Evolutionary conservation across 2,329 filamentous ascomycete genomes (phyloP), one percentile per base, ranked within the genome.

Genomic region (Pseudogymnoascus destructans): DNA sequence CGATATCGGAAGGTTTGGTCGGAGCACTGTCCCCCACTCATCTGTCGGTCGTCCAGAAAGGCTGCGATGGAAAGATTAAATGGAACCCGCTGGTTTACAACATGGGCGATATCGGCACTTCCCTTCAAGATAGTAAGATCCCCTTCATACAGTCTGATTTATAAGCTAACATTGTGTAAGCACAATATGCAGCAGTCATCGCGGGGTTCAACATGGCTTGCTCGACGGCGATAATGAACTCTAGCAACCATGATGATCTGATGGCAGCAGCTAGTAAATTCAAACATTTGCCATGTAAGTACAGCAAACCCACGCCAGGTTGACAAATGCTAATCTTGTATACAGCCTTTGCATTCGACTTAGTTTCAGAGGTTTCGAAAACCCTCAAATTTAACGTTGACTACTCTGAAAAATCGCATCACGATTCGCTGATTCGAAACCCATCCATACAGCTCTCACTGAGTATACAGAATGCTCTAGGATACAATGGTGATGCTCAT

Each of bases 381-480:
- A 81, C 87, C 59, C 74, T 91, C 57, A 85, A 84, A 62, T 77
- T 88, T 27, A 82, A 84, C 55, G 81, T 91, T 54, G 92, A 97
- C 71, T 95, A 91, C 67, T 86, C 89, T 0, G 80, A 87, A 55
- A 88, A 95, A 61, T 74, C 81, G 1, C 79, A 81, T 46, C 81
- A 86, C 64, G 84, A 92, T 67, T 77, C 84, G 60, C 74, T 95
- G 32, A 79, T 93, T 62, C 77, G 84, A 60, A 91, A 93, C 65
- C 75, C 77, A 2, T 77, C 83, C 33, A 78, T 96, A 49, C 86
- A 89, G 61, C 78, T 87, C 59, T 88, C 84, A 59, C 75, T 96
- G 10, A 87, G 88, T 66, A 81, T 93, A 25, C 83, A 95, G 67
- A 85, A 87, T 59, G 84, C 88, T 57, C 74, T 96, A 8, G 88